Conservation (phyloP, 2,329 filamentous ascomycete species). For the Colletotrichum gloeosporioides region DNA sequence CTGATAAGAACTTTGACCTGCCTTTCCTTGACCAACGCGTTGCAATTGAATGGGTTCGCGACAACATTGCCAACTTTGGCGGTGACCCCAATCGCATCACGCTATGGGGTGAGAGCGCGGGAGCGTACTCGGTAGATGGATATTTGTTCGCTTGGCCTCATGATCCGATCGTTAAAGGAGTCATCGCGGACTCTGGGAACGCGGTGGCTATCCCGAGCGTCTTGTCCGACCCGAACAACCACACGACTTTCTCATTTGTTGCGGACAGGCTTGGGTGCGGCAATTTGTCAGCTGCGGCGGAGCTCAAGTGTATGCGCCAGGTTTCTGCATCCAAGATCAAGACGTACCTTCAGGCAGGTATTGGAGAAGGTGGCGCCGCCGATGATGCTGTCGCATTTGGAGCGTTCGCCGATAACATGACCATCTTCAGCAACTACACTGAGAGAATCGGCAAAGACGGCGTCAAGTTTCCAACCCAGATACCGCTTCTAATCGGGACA, state of each 20-base stretch:
- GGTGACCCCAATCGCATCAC: constrained; percentile 46
- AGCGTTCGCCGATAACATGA: not conserved
- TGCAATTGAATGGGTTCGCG: constrained; percentile 53
- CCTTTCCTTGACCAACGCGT: constrained; percentile 51
- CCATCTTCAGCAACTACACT: not conserved
- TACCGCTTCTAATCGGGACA: not conserved
- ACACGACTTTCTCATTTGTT: not conserved
- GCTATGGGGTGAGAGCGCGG: constrained; percentile 48
- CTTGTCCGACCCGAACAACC: not conserved
- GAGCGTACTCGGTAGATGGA: constrained; percentile 35
- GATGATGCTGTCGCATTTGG: not conserved
- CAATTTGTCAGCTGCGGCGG: not conserved
- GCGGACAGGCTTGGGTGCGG: not conserved
- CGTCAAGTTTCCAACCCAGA: not conserved
- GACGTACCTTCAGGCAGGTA: not conserved
- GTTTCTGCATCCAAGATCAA: not conserved
- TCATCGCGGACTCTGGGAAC: not conserved
- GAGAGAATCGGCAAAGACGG: not conserved
- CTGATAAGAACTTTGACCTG: not conserved
- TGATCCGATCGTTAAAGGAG: not conserved
- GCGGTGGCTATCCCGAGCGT: not conserved
- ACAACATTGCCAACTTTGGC: constrained; percentile 52
- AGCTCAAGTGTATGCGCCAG: not conserved
- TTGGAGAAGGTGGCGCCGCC: not conserved
- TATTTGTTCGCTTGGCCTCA: not conserved